Percentiles rank a stretch among this genome's conserved stretches.
Conservation (phyloP, 108 stramenopile genomes). For the Fistulifera pelliculosa region DNA sequence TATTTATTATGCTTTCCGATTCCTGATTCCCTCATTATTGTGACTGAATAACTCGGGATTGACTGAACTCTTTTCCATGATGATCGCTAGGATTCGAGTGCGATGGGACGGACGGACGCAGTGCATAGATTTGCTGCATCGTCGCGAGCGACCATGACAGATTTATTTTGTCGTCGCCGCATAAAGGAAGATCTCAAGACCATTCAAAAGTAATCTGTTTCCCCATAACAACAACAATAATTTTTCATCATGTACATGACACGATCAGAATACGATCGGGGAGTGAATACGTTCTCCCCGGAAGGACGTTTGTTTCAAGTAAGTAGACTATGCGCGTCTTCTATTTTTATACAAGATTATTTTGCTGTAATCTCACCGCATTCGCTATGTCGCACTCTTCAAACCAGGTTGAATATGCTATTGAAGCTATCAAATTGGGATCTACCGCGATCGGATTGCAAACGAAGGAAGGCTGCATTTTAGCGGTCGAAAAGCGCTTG, state of each 20-base stretch:
- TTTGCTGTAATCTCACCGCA: not conserved
- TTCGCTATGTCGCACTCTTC: not conserved
- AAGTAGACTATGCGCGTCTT: not conserved
- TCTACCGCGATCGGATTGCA: conserved; percentile 96
- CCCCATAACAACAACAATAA: not conserved
- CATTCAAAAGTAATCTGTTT: too few relatives aligned
- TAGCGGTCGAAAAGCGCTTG: conserved; percentile 97
- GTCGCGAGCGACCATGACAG: too few relatives aligned
- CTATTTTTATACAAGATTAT: too few relatives aligned
- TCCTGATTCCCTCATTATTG: too few relatives aligned
- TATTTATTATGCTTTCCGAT: too few relatives aligned
- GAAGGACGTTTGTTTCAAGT: conserved; percentile 98
- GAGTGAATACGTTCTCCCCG: conserved; percentile 99
- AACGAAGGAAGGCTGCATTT: conserved; percentile 89
- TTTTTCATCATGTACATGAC: conserved; percentile 79
- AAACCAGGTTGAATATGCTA: conserved; percentile 92
- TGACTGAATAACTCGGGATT: not conserved
- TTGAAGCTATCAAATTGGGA: conserved; percentile 96
- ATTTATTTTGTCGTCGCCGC: too few relatives aligned
- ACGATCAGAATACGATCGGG: conserved; percentile 97
- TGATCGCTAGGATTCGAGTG: too few relatives aligned
- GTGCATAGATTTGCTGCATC: too few relatives aligned
- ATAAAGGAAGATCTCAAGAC: too few relatives aligned
- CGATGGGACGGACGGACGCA: too few relatives aligned
- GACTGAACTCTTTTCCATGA: too few relatives aligned